Evolutionary conservation across 2,329 filamentous ascomycete species (phyloP), one percentile per base, ranked within the genome.

Genomic region (Nothophoma quercina): DNA sequence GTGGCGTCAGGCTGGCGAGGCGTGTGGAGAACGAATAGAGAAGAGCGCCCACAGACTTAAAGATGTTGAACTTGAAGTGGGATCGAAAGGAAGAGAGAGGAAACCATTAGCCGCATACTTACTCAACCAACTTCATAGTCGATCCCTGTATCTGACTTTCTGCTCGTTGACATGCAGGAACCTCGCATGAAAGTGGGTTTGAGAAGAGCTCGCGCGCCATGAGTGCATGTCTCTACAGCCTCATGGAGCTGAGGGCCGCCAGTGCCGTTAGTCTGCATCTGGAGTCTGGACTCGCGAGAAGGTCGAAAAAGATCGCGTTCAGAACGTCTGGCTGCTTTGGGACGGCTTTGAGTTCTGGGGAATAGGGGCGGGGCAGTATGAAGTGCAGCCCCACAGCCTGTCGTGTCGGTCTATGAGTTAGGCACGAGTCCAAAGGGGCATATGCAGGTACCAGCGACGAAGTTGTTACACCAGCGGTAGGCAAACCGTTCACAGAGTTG

Each of bases 391-490:
- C 23, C 30, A n/a, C 29, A 35, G 32, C 25, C 36, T 41, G 42
- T 36, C 30, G 32, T 36, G 22, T 19, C 15, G 23, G 42, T 30
- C 26, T 23, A 38, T 16, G n/a, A n/a, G 4, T 22, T 26, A 33
- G 38, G 21, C 12, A 21, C 25, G 12, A 13, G 28, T 16, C 12
- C 30, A 39, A 21, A 44, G 6, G 25, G 30, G 26, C 22, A 7
- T n/a, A 50, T 56, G 43, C 55, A 52, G 55, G 43, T 51, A 52
- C 51, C 34, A 28, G 39, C 39, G 26, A 35, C 10, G 38, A 29
- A 28, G 30, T 10, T 25, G 47, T 49, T 36, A 15, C 35, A 51
- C 51, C 45, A 38, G 36, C 13, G 38, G 32, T 32, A 34, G 32
- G 38, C 28, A 33, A 25, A 26, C 35, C 22, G 29, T 25, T 39